Evolutionary conservation across 371 early-diverging fungal species (phyloP), one percentile per base, ranked within the genome.

Genomic region (Globomyces sp.): DNA sequence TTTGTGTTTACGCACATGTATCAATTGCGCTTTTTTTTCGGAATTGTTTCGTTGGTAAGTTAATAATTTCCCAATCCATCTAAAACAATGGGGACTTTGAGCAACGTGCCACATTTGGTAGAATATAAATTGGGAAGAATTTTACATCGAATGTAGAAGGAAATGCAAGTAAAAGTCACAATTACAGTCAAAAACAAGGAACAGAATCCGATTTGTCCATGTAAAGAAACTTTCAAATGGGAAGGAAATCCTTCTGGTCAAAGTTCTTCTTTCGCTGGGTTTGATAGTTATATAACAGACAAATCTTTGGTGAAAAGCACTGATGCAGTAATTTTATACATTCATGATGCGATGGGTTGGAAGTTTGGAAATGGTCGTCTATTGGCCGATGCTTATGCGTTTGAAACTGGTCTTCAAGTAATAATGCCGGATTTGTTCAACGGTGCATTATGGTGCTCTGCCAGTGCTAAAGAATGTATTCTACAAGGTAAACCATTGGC

Each of bases 401-500:
- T 44, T 41, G 24, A 50, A 57, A 4, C 46, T 43, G 67, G 68
- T 45, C 58, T 63, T 58, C 39, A n/a, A 34, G 57, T 48, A 10
- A 62, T 43, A 48, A 40, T 71, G 41, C 71, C 71, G 4, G 71
- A 71, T 51, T 43, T 67, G 3, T 68, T 64, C 49, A 13, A 45
- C 6, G 64, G 64, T 13, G 2, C 6, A 36, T 49, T 34, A 8
- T 5, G 46, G 60, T 37, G 49, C 34, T 39, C 48, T 44, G 3
- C 46, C 41, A 11, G 46, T 51, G 51, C 41, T 64, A 13, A 43
- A 57, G 13, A 4, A 58, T n/a, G 43, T 5, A 47, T 24, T 13
- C 6, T 1, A 44, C 9, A n/a, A 24, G 37, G 44, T 13, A 41
- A 36, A 40, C 10, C 11, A 6, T 3, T 2, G 24, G 34, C 44